Conservation (phyloP, 441 rosid species). For the Adansonia madagascariensis region DNA sequence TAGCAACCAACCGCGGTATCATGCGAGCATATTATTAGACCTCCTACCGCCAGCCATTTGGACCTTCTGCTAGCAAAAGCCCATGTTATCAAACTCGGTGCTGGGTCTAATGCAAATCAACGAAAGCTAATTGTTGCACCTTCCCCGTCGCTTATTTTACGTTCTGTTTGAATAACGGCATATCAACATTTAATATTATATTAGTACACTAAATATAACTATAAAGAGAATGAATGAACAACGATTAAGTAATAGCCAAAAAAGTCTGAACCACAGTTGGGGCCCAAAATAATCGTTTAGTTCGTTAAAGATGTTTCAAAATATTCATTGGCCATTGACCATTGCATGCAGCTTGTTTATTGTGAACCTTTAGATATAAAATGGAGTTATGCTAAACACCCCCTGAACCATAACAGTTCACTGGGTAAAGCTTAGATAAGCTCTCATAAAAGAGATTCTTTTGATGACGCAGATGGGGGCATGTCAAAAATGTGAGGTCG, state of each 20-base stretch:
- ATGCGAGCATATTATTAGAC: no score
- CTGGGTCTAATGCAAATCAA: background rate
- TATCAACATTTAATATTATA: background rate
- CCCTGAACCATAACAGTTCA: background rate
- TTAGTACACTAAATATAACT: background rate
- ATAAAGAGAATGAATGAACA: background rate
- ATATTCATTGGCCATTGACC: background rate
- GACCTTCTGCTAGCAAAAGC: background rate
- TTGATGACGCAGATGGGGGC: background rate
- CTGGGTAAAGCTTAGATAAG: background rate
- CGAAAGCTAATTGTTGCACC: background rate
- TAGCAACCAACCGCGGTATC: no score
- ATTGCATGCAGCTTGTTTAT: background rate
- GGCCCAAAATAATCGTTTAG: background rate
- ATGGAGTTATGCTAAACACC: background rate
- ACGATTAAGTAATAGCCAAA: background rate
- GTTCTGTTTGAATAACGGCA: no score
- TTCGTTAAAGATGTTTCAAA: conserved; percentile 17
- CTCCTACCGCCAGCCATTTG: background rate
- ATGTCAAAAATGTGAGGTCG: background rate
- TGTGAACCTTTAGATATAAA: background rate
- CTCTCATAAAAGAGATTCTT: background rate
- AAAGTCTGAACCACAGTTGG: background rate
- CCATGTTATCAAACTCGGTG: background rate
- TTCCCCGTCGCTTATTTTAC: background rate